A percentile compares a stretch with the other conserved stretches of the same genome.
Evolutionary conservation across 176 grass and related monocot genomes (phyloP).

Genomic region (Thinopyrum elongatum): DNA sequence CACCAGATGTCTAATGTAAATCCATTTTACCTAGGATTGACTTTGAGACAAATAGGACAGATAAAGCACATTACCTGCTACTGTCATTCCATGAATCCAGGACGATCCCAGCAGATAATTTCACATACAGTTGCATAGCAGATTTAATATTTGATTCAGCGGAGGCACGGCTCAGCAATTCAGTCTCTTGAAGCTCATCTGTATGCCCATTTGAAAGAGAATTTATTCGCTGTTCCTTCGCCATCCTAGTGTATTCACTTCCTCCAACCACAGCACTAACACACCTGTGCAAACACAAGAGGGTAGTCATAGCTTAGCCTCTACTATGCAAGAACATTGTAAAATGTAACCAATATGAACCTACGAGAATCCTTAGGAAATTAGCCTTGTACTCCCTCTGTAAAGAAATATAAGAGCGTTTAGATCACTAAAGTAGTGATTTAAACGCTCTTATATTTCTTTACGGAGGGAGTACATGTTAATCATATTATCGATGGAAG

Average conservation of each 20-base stretch:
- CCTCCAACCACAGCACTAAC: constrained; percentile 85
- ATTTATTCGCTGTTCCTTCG: constrained; percentile 70
- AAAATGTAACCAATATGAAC: neutral
- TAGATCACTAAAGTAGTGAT: too few species aligned
- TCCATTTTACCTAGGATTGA: neutral
- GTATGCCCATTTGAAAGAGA: constrained; percentile 84
- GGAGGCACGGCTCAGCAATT: constrained; percentile 64
- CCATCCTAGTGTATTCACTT: constrained; percentile 81
- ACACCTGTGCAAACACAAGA: constrained; percentile 55
- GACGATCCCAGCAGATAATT: constrained; percentile 78
- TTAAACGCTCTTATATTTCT: too few species aligned
- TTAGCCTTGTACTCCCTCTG: neutral
- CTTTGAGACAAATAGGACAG: neutral
- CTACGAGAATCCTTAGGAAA: constrained; percentile 24
- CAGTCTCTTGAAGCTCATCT: constrained; percentile 61
- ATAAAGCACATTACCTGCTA: constrained; percentile 60
- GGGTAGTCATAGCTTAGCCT: neutral
- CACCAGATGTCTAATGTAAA: neutral
- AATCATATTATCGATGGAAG: constrained; percentile 4
- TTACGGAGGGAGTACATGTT: neutral
- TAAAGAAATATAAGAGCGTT: too few species aligned
- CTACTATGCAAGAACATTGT: neutral
- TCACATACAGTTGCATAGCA: constrained; percentile 84
- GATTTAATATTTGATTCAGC: constrained; percentile 94
- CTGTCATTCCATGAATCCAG: constrained; percentile 92